Base-by-base conservation (phyloP, 2,329 filamentous ascomycete species). In the Phialocephala subalpina region DNA sequence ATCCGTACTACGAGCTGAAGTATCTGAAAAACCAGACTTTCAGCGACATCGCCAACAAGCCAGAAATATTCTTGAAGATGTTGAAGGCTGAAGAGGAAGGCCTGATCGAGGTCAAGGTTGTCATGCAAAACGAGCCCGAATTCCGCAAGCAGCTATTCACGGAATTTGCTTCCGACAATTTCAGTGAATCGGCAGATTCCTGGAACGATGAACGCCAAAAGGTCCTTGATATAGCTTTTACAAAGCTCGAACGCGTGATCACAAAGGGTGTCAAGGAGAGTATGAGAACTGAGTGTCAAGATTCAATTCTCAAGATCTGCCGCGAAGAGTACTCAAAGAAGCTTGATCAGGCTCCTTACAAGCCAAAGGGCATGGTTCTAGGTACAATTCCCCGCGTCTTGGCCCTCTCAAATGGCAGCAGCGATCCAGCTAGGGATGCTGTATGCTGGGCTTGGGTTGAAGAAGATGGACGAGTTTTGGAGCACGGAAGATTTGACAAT, bases 1-100 rank as follows among this genome's bases (percentile, higher is more conserved):
- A 98, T 75, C 93, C 94, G 0, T 98, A 97, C 79, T 98, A 98
- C 77, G 96, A 98, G 78, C 93, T 99, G 82, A 97, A 99, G 79
- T 99, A 99, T 73, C 84, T 99, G 22, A 89, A 93, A 70, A 94
- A 96, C 73, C 94, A 97, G 78, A 92, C 92, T 8, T 91, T 97
- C 67, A 83, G 84, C 49, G 92, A 96, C 71, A 87, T 98, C 66
- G 91, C 93, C 2, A 88, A 89, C 60, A 90, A 92, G 61, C 96
- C 96, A 1, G 94, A 97, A 70, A 83, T 97, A 29, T 99, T 96
- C 77, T 82, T 99, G 63, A 95, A 97, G 80, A 99, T 99, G 96
- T 89, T 98, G 78, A 97, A 94, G 77, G 96, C 96, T 1, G 96
- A 99, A 78, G 92, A 96, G 74, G 96, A 99, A 77, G 94, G 95